Percentiles rank a stretch among this genome's conserved stretches.
Conservation (phyloP, 257 asterid genomes). For the Solanum sitiens region DNA sequence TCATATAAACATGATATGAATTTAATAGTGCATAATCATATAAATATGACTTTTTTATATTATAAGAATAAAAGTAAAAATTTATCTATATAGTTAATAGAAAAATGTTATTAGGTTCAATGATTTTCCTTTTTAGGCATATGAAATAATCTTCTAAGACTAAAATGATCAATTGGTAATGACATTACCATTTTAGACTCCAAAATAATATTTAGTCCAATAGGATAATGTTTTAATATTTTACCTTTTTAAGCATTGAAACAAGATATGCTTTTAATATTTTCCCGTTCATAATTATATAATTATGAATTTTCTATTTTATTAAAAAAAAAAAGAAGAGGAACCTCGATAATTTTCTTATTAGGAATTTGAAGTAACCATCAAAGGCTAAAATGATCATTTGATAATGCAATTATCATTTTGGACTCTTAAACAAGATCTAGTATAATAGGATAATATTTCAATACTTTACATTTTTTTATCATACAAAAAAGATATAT, state of each 20-base stretch:
- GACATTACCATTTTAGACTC: background rate
- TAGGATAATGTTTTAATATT: background rate
- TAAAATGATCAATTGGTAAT: too few species aligned
- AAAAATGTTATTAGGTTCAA: too few species aligned
- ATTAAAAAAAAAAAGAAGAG: too few species aligned
- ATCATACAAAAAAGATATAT: background rate
- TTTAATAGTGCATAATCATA: background rate
- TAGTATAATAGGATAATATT: background rate
- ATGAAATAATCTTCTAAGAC: background rate
- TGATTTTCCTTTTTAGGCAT: too few species aligned
- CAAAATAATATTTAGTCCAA: background rate
- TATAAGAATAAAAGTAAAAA: background rate
- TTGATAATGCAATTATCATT: background rate
- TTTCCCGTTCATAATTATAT: background rate
- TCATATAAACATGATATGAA: too few species aligned
- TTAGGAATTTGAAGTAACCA: background rate
- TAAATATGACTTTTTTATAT: background rate
- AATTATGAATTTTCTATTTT: too few species aligned
- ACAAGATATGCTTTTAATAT: background rate
- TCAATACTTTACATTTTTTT: background rate
- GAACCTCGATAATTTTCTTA: background rate
- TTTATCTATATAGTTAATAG: too few species aligned
- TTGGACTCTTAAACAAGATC: background rate
- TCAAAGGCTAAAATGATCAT: background rate
- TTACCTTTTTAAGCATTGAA: background rate